Conservation (phyloP, 2,329 filamentous ascomycete species). For the Pseudogymnoascus sp. region DNA sequence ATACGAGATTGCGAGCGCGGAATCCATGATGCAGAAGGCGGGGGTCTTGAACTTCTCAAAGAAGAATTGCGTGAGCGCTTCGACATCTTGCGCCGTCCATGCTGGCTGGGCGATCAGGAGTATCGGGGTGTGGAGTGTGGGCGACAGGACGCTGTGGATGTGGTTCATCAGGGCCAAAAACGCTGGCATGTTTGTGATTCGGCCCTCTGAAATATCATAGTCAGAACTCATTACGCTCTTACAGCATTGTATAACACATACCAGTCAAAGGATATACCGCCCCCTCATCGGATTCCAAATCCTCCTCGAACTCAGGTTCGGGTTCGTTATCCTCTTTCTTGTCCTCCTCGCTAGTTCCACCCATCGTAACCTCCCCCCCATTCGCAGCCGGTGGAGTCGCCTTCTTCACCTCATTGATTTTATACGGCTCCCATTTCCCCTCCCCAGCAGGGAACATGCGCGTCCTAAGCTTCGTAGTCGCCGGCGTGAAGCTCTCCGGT, state of each 20-base stretch:
- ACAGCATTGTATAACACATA: conserved; percentile 26
- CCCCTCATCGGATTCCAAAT: conserved; percentile 76
- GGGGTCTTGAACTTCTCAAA: conserved; percentile 97
- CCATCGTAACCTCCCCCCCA: conserved; percentile 27
- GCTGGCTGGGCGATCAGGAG: conserved; percentile 81
- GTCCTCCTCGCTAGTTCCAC: conserved; percentile 27
- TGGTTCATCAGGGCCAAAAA: conserved; percentile 92
- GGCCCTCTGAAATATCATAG: conserved; percentile 47
- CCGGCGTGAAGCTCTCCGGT: conserved; percentile 58
- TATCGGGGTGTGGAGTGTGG: conserved; percentile 88
- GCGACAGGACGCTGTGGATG: conserved; percentile 80
- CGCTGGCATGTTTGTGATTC: conserved; percentile 81
- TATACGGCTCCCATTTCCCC: conserved; percentile 71
- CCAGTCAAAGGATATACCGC: conserved; percentile 77
- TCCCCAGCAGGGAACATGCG: conserved; percentile 84
- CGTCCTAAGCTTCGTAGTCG: conserved; percentile 76
- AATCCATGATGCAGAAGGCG: conserved; percentile 82
- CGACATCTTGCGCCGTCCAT: conserved; percentile 82
- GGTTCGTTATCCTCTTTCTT: conserved; percentile 40
- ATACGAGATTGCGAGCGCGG: conserved; percentile 79
- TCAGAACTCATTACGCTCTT: conserved; percentile 6
- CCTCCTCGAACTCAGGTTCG: conserved; percentile 70
- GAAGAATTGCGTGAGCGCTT: conserved; percentile 83
- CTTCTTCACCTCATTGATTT: conserved; percentile 60
- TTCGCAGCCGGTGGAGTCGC: conserved; percentile 18